phyloP scores from a whole-genome alignment of 2,329 filamentous ascomycete genomes.

The Colletotrichum paranaense region DNA sequence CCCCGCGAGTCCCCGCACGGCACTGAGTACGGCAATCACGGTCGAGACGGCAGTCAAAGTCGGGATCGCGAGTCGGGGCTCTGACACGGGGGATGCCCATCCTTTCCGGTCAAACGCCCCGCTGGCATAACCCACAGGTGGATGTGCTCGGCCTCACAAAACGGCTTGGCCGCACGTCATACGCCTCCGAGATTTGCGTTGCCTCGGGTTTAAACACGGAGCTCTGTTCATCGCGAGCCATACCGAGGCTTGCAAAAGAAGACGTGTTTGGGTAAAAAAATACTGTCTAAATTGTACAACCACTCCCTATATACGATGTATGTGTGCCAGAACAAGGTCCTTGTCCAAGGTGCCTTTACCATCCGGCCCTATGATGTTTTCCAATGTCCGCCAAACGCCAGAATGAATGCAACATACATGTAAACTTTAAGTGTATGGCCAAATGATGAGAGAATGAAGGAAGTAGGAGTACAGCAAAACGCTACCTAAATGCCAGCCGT shows the following conservation, averaged over 20 bases:
- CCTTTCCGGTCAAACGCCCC: background rate
- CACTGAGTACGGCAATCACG: conserved; percentile 25
- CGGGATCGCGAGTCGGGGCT: conserved; percentile 24
- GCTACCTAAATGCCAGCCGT: background rate
- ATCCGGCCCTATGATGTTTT: background rate
- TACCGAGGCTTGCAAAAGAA: background rate
- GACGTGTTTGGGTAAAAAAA: background rate
- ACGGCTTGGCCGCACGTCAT: conserved; percentile 20
- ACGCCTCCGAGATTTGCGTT: background rate
- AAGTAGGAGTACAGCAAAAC: background rate
- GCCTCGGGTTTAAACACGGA: background rate
- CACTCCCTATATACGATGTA: background rate
- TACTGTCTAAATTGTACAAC: background rate
- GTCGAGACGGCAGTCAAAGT: conserved; percentile 18
- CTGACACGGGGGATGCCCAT: background rate
- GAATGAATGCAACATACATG: conserved; percentile 11
- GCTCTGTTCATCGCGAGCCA: background rate
- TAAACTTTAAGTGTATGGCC: background rate
- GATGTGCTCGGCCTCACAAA: background rate
- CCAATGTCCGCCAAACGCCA: conserved; percentile 18
- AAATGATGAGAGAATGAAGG: background rate
- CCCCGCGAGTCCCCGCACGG: conserved; percentile 19
- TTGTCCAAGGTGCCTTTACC: background rate
- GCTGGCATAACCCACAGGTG: background rate
- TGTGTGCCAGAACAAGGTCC: background rate